These are phyloP conservation scores for Dichomitus squalens DNA, from an alignment of 1,284 basidiomycete species.

Conservation along the genomic window DNA sequence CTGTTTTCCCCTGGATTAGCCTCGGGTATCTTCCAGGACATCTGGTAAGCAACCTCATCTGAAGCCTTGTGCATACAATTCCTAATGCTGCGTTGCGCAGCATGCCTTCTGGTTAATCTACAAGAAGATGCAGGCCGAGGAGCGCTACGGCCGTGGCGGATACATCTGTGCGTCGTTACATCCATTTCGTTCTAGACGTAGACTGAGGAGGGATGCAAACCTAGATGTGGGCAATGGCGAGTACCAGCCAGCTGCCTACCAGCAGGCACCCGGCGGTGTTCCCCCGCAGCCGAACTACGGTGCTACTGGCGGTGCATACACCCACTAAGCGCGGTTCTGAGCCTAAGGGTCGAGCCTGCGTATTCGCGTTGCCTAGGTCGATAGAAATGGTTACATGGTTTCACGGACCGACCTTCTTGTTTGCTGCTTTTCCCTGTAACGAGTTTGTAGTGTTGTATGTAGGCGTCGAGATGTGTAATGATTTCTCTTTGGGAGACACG, in stretches of 20 bases:
- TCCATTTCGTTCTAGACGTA: background rate
- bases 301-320: conserved; percentile 37
- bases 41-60: conserved; percentile 39
- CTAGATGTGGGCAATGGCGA: conserved; percentile 58
- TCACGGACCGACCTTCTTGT: no score
- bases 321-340: conserved; percentile 12
- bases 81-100: conserved; percentile 23
- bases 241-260: conserved; percentile 46
- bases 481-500: no score
- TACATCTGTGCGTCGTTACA: conserved; percentile 43
- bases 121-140: conserved; percentile 63
- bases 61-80: background rate
- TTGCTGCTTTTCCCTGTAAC: no score
- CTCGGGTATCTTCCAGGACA: conserved; percentile 79
- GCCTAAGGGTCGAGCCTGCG: background rate
- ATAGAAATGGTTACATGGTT: no score
- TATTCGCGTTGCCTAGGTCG: no score
- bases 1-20: conserved; percentile 40
- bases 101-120: conserved; percentile 56
- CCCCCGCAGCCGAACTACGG: conserved; percentile 45
- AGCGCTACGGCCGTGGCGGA: conserved; percentile 54
- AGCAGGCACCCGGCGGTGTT: conserved; percentile 31
- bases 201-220: background rate
- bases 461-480: no score
- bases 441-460: no score